These are phyloP conservation scores for Setaria viridis DNA, from an alignment of 202 grass and related monocot species.

Conservation along the genomic window DNA sequence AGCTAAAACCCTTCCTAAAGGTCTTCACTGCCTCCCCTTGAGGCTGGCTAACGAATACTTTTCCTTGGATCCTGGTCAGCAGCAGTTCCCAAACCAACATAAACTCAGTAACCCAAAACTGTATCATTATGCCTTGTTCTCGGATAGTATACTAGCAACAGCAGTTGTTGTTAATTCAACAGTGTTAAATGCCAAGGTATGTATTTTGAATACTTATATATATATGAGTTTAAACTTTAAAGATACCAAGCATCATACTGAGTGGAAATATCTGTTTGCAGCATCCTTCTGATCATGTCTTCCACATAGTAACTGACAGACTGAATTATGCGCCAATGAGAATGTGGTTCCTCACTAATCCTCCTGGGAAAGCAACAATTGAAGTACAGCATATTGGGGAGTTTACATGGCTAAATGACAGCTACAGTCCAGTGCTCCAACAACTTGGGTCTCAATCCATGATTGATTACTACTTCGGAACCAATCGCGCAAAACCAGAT, in stretches of 20 bases:
- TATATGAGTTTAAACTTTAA: constrained; percentile 27
- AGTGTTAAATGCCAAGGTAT: constrained; percentile 79
- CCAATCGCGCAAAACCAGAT: constrained; percentile 62
- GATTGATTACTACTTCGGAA: constrained; percentile 85
- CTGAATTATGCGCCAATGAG: constrained; percentile 86
- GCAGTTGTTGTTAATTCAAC: constrained; percentile 86
- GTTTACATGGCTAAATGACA: constrained; percentile 86
- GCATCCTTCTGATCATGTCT: constrained; percentile 77
- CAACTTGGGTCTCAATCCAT: constrained; percentile 78
- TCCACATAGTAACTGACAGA: constrained; percentile 90
- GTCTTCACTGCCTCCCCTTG: constrained; percentile 81
- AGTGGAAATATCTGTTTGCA: constrained; percentile 53
- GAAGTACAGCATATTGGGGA: constrained; percentile 80
- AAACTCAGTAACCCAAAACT: constrained; percentile 69
- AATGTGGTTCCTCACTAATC: constrained; percentile 95
- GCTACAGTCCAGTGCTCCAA: constrained; percentile 75
- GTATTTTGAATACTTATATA: constrained; percentile 26
- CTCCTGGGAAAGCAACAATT: constrained; percentile 74
- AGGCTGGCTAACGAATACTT: constrained; percentile 73
- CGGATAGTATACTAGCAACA: constrained; percentile 84
- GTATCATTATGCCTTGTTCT: constrained; percentile 87
- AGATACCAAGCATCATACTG: constrained; percentile 28
- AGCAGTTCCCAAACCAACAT: constrained; percentile 60
- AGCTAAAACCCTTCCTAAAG: constrained; percentile 85
- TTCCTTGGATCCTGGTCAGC: constrained; percentile 45